A percentile compares a stretch with the other conserved stretches of the same genome.
Conservation (phyloP, 495 filamentous ascomycete genomes). For the Penicillium pulvis region DNA sequence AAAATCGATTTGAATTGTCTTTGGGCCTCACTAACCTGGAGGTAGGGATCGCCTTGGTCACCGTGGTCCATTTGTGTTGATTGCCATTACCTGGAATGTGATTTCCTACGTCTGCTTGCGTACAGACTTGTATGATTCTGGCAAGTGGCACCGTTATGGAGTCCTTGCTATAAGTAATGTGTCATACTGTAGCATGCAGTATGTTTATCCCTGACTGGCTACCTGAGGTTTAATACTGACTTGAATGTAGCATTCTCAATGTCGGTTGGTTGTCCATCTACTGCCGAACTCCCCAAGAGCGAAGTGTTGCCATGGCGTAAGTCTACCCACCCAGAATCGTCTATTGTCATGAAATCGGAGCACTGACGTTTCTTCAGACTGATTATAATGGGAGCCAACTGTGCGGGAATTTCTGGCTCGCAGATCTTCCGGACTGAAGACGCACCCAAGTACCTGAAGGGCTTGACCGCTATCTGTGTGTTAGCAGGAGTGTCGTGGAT, state of each 20-base stretch:
- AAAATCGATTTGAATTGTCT: neutral
- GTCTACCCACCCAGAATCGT: slow-evolving; percentile 16
- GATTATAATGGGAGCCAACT: slow-evolving; percentile 58
- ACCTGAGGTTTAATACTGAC: slow-evolving; percentile 5
- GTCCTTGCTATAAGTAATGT: slow-evolving; percentile 50
- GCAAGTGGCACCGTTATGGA: slow-evolving; percentile 44
- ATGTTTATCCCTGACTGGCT: slow-evolving; percentile 24
- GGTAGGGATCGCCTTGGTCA: slow-evolving; percentile 46
- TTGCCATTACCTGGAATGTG: slow-evolving; percentile 47
- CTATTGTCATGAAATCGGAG: slow-evolving; percentile 2
- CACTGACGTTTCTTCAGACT: slow-evolving; percentile 33
- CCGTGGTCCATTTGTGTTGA: slow-evolving; percentile 43
- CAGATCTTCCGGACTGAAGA: slow-evolving; percentile 57
- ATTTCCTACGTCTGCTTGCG: slow-evolving; percentile 41
- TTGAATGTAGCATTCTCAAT: slow-evolving; percentile 38
- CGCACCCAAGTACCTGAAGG: slow-evolving; percentile 51
- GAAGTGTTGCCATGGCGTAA: slow-evolving; percentile 56
- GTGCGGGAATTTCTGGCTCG: slow-evolving; percentile 52
- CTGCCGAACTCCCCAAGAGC: slow-evolving; percentile 48
- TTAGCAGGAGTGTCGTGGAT: slow-evolving; percentile 39
- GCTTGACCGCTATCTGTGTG: slow-evolving; percentile 37
- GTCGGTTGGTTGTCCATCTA: slow-evolving; percentile 51
- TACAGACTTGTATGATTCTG: slow-evolving; percentile 20
- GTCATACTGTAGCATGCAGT: slow-evolving; percentile 55
- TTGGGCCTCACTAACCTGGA: neutral